Conservation (phyloP, 2,329 filamentous ascomycete genomes). For the Epichloe hybrida region DNA sequence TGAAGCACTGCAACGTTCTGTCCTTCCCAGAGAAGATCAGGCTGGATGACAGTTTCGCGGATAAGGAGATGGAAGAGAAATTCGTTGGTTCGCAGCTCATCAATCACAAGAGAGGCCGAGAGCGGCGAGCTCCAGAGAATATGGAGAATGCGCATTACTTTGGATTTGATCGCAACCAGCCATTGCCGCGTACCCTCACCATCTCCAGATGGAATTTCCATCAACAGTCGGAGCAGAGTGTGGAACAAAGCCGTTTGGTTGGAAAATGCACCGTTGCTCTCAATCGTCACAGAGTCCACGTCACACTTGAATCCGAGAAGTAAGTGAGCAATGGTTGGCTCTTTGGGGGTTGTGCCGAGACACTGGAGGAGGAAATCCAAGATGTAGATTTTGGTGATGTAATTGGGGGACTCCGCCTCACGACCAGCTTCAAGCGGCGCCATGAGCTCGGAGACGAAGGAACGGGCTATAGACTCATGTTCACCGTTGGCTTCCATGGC, state of each 20-base stretch:
- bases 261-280: conserved; percentile 57
- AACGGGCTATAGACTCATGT: conserved; percentile 63
- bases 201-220: conserved; percentile 53
- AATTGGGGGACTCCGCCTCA: conserved; percentile 54
- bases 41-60: conserved; percentile 55
- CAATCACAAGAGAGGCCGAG: conserved; percentile 60
- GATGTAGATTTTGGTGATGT: conserved; percentile 70
- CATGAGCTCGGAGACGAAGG: conserved; percentile 56
- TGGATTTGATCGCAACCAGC: conserved; percentile 55
- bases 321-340: conserved; percentile 80
- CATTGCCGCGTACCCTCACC: conserved; percentile 50
- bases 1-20: conserved; percentile 43
- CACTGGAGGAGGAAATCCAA: conserved; percentile 77
- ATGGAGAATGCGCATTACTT: conserved; percentile 59
- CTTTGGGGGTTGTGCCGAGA: conserved; percentile 55
- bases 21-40: conserved; percentile 62
- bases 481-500: conserved; percentile 74
- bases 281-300: conserved; percentile 53
- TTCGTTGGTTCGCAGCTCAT: conserved; percentile 66
- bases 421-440: conserved; percentile 59
- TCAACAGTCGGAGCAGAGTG: conserved; percentile 56
- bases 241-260: conserved; percentile 70
- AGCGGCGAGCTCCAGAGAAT: conserved; percentile 75
- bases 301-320: conserved; percentile 77
- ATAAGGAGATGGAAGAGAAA: conserved; percentile 68